Conservation (phyloP, 108 stramenopile species). For the Asterionellopsis glacialis region DNA sequence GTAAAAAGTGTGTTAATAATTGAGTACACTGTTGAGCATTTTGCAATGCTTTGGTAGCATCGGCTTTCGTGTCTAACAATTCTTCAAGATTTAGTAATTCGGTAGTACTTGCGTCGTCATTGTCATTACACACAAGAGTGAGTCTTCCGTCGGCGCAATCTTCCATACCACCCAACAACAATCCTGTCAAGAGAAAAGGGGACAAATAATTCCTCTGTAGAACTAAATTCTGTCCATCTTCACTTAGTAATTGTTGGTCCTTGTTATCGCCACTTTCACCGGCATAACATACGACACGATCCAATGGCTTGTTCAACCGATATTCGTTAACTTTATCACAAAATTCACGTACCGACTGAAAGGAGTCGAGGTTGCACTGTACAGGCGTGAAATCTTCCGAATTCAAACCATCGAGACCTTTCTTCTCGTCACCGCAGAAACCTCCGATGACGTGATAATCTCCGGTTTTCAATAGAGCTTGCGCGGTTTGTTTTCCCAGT, state of each 20-base stretch:
- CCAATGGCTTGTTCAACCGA: slow-evolving; percentile 67
- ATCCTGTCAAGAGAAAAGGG: slow-evolving; percentile 80
- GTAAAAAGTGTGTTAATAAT: slow-evolving; percentile 51
- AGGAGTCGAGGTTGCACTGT: slow-evolving; percentile 84
- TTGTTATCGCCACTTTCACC: slow-evolving; percentile 81
- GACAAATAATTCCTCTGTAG: slow-evolving; percentile 89
- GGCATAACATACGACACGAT: slow-evolving; percentile 86
- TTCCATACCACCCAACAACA: background rate
- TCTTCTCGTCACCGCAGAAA: slow-evolving; percentile 70
- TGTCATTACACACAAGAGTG: slow-evolving; percentile 57
- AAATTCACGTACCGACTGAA: slow-evolving; percentile 77
- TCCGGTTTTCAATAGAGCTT: slow-evolving; percentile 69
- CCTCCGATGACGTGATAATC: slow-evolving; percentile 86
- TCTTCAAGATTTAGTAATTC: slow-evolving; percentile 83
- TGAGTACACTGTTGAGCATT: slow-evolving; percentile 79
- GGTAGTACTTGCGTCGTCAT: slow-evolving; percentile 86
- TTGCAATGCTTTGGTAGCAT: slow-evolving; percentile 90
- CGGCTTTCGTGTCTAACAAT: slow-evolving; percentile 77
- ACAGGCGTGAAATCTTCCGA: slow-evolving; percentile 77
- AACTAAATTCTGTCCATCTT: slow-evolving; percentile 83
- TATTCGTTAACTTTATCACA: slow-evolving; percentile 69
- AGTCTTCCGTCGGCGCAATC: background rate
- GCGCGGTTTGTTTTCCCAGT: slow-evolving; percentile 81
- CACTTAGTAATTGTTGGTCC: slow-evolving; percentile 78
- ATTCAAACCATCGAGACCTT: slow-evolving; percentile 80